These are phyloP conservation scores for Phytophthora capsici DNA, from an alignment of 352 stramenopile species.

Conservation along the genomic window DNA sequence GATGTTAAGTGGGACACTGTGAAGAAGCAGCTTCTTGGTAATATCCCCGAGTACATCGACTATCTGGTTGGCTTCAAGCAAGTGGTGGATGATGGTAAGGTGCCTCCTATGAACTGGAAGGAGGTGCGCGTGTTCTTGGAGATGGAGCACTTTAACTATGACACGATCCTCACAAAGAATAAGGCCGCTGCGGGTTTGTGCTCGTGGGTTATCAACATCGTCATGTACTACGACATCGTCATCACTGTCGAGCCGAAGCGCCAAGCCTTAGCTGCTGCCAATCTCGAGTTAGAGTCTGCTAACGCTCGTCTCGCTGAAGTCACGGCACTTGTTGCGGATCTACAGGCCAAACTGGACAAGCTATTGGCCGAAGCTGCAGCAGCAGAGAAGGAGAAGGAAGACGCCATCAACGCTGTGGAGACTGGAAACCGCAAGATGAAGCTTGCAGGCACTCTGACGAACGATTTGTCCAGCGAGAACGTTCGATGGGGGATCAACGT, in stretches of 20 bases:
- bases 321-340: slow-evolving; percentile 90
- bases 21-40: slow-evolving; percentile 95
- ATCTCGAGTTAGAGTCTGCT: slow-evolving; percentile 90
- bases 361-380: slow-evolving; percentile 90
- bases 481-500: slow-evolving; percentile 96
- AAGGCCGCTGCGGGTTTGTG: slow-evolving; percentile 93
- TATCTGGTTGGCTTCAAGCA: slow-evolving; percentile 94
- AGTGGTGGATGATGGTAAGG: slow-evolving; percentile 93
- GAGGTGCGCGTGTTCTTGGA: slow-evolving; percentile 94
- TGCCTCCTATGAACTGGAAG: slow-evolving; percentile 93
- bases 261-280: slow-evolving; percentile 90
- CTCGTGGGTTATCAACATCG: slow-evolving; percentile 96
- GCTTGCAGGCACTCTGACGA: slow-evolving; percentile 94
- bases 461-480: slow-evolving; percentile 95
- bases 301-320: slow-evolving; percentile 91
- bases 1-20: slow-evolving; percentile 95
- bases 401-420: slow-evolving; percentile 93
- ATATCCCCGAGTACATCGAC: slow-evolving; percentile 97
- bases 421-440: slow-evolving; percentile 95
- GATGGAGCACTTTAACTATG: slow-evolving; percentile 95
- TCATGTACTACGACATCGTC: slow-evolving; percentile 97
- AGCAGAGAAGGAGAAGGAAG: slow-evolving; percentile 93
- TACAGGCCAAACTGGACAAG: slow-evolving; percentile 94
- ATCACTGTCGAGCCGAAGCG: slow-evolving; percentile 95
- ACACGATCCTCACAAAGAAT: slow-evolving; percentile 96